Evolutionary conservation across 331 rosid genomes (phyloP), one percentile per base, ranked within the genome.

Genomic region (Pyracantha coccinea): DNA sequence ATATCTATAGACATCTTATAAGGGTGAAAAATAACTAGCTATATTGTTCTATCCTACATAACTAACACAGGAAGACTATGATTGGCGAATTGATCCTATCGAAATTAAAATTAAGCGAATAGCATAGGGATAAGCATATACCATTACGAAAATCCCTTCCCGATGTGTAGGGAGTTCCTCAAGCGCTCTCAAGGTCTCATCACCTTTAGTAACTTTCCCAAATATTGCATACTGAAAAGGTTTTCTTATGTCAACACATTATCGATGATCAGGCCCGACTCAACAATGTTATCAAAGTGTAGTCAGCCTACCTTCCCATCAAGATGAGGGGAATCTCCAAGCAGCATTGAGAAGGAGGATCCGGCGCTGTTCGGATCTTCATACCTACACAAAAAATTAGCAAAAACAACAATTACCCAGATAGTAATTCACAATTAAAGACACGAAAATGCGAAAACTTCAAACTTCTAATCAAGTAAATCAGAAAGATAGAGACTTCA

Each of bases 131-230:
- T 25, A 52, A 9, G 27, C 72, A 33, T 89, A 95, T 89, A 95
- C 99, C 99, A 92, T 92, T 44, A 92, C 97, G 82, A 95, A 92
- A 61, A 95, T 90, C 73, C 97, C 97, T 81, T 92, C 97, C 31
- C 58, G 85, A 58, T 86, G 97, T 24, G 99, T 95, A 57, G 99
- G 97, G 69, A 92, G 85, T 84, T 90, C 82, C 92, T 92, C 99
- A 0, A 95, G 91, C 85, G 83, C 89, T 74, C 78, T 80, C 86
- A 95, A 83, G 29, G 93, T 92, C 44, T 88, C 91, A 24, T 90
- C 97, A 7, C 99, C 97, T 80, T 86, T 90, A 12, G 99, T 95
- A 80, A 95, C 90, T 84, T 69, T 89, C 74, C 99, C 99, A 82
- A 95, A 95, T 84, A 95, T 88, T 21, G 99, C 96, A 84, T 92